Percentiles rank a stretch among this genome's conserved stretches.
Evolutionary conservation across 805 yeast genomes (phyloP).

Genomic region (Ogataea glucozyma): DNA sequence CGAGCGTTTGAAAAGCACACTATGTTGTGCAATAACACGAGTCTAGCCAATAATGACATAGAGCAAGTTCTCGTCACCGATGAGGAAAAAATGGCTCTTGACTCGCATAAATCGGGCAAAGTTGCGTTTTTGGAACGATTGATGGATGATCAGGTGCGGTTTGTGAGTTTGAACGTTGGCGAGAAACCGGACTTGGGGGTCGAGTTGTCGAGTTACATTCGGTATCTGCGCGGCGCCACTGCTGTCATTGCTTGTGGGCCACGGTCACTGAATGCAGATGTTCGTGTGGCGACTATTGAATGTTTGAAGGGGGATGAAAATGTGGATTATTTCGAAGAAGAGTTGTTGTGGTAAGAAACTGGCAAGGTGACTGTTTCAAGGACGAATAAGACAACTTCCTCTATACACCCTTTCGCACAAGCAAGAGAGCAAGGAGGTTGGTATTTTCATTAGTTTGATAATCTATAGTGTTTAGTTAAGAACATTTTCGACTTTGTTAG

Average conservation of each 20-base stretch:
- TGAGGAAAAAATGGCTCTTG: background rate
- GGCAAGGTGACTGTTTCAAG: too few species aligned
- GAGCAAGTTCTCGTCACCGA: background rate
- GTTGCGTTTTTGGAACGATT: conserved; percentile 20
- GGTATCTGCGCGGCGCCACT: conserved; percentile 24
- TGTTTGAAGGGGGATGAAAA: conserved; percentile 29
- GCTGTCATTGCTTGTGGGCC: conserved; percentile 43
- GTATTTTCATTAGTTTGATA: too few species aligned
- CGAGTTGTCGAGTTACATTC: conserved; percentile 24
- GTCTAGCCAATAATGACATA: background rate
- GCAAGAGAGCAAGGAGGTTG: too few species aligned
- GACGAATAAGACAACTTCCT: too few species aligned
- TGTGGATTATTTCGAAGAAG: conserved; percentile 41
- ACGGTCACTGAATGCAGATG: conserved; percentile 34
- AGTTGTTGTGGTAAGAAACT: conserved; percentile 35
- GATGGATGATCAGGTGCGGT: conserved; percentile 17
- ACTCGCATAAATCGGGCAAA: conserved; percentile 16
- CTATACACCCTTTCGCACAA: too few species aligned
- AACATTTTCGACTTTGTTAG: too few species aligned
- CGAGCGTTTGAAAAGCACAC: background rate
- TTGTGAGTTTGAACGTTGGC: conserved; percentile 27
- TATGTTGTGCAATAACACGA: too few species aligned
- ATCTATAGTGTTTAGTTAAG: too few species aligned
- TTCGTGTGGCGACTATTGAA: conserved; percentile 34
- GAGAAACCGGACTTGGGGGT: conserved; percentile 29